Evolutionary conservation across 306 rosid genomes (phyloP), one percentile per base, ranked within the genome.

Genomic region (Quillaja saponaria): DNA sequence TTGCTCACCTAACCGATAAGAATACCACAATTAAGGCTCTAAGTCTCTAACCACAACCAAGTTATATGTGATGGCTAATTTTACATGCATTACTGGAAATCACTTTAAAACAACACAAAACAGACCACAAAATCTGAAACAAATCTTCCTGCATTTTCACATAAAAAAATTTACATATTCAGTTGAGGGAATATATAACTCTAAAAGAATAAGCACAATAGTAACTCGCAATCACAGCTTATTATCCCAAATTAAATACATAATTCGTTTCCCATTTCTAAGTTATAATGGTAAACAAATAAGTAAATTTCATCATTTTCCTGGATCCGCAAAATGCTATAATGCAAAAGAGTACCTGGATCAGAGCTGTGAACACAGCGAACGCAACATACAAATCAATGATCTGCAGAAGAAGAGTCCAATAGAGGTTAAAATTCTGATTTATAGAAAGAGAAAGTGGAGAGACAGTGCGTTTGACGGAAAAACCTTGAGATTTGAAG

Each of bases 371-470:
- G 80, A 71, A 70, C 3, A 94, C 80, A 13, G 99, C 90, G 62
- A 71, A 94, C 17, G 63, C 67, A 16, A 83, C 89, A 28, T 87
- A 94, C 52, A 89, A 89, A 78, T 94, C 99, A 47, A 92, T 89
- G 79, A 92, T 64, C 96, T 92, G 85, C 13, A 34, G 14, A 39
- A 8, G 10, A 58, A 71, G 25, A 62, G 14, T 31, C 34, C n/a
- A 52, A 72, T 0, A 38, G 34, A 41, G 53, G 69, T 76, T 44
- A 68, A 55, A 59, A 55, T 49, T 39, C 18, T 0, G 56, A 46
- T 66, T 35, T 10, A 48, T 5, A 2, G 7, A 55, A 34, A 47
- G 61, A 63, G 63, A 38, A 64, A 17, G 10, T 17, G 1, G 12
- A 50, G 51, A 58, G 45, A 19, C 4, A 45, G 12, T 39, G 12